Conservation (phyloP, 2,329 filamentous ascomycete genomes). For the Dothistroma septosporum region DNA sequence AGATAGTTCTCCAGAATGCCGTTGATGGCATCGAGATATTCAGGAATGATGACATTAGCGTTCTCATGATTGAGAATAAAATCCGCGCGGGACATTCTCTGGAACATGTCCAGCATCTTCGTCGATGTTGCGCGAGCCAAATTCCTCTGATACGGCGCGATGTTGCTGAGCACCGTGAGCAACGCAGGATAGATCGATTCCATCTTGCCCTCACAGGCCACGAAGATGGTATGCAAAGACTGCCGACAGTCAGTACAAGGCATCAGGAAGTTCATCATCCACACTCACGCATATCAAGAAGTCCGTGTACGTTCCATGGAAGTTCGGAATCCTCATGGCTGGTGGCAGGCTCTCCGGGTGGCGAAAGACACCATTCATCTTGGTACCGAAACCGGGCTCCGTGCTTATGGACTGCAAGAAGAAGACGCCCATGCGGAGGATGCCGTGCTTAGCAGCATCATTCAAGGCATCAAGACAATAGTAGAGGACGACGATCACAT, state of each 20-base stretch:
- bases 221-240: slow-evolving; percentile 90
- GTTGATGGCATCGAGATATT: slow-evolving; percentile 83
- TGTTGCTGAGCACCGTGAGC: slow-evolving; percentile 87
- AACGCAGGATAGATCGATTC: slow-evolving; percentile 82
- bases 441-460: slow-evolving; percentile 81
- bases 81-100: slow-evolving; percentile 87
- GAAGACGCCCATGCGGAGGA: slow-evolving; percentile 97
- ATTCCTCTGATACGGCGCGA: slow-evolving; percentile 76
- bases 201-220: slow-evolving; percentile 70
- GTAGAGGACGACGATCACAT: slow-evolving; percentile 83
- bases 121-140: slow-evolving; percentile 70
- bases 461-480: slow-evolving; percentile 87
- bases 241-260: slow-evolving; percentile 36
- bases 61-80: slow-evolving; percentile 90
- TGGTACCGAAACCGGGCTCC: slow-evolving; percentile 83
- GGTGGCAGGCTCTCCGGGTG: slow-evolving; percentile 81
- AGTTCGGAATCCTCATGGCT: slow-evolving; percentile 75
- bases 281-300: slow-evolving; percentile 79
- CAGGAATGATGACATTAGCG: slow-evolving; percentile 76
- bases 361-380: slow-evolving; percentile 83
- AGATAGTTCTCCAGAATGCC: slow-evolving; percentile 79
- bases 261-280: slow-evolving; percentile 24
- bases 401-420: slow-evolving; percentile 91
- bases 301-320: slow-evolving; percentile 87
- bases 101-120: slow-evolving; percentile 81